phyloP scores from a whole-genome alignment of 2,329 filamentous ascomycete species.

The Alternaria burnsii region DNA sequence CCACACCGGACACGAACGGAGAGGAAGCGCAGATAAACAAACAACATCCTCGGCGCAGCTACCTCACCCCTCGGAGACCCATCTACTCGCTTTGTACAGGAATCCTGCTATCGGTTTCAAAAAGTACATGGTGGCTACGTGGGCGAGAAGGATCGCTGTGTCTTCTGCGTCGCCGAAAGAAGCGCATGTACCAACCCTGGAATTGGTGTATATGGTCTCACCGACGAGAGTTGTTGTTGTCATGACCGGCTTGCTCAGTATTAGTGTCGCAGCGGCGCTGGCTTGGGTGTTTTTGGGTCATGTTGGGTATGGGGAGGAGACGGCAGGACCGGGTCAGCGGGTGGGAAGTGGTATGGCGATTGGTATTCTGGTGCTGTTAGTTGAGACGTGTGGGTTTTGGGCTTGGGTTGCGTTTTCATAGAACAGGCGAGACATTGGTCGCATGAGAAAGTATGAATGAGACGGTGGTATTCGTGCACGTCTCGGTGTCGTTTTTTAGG shows the following conservation, averaged over 20 bases:
- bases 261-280: conserved; percentile 20
- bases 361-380: neutral
- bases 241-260: conserved; percentile 23
- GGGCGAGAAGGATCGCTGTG: neutral
- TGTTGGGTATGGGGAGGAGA: conserved; percentile 11
- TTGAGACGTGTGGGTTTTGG: neutral
- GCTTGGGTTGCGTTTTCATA: neutral
- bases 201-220: conserved; percentile 18
- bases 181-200: neutral
- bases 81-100: neutral
- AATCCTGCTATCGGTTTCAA: neutral
- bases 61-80: rapidly evolving
- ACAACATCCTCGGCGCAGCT: neutral
- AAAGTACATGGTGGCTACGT: neutral
- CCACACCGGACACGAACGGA: no score
- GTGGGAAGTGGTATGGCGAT: neutral
- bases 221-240: conserved; percentile 23
- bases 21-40: neutral
- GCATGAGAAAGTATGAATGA: no score
- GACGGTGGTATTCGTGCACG: no score
- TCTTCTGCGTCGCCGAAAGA: neutral
- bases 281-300: neutral
- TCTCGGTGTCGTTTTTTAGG: no score
- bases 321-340: neutral
- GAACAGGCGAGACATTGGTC: no score